Conservation (phyloP, 192 early-diverging fungal genomes). For the Glomus cerebriforme region DNA sequence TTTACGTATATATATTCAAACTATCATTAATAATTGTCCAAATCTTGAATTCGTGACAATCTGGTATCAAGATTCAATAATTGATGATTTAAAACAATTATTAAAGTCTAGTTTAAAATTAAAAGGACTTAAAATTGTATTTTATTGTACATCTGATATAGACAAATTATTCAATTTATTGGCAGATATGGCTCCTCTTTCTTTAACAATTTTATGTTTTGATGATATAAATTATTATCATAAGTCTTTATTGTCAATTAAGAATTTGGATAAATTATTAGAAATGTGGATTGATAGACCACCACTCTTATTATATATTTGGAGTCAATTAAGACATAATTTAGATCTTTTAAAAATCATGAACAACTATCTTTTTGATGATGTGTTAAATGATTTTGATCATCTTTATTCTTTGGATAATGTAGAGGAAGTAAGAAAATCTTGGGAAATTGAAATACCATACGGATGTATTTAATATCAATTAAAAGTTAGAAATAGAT, state of each 20-base stretch:
- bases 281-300: background rate
- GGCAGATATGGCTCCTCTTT: background rate
- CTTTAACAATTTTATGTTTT: conserved; percentile 4
- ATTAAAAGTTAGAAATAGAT: too few species aligned
- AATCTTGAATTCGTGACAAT: background rate
- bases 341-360: background rate
- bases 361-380: background rate
- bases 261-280: background rate
- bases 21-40: background rate
- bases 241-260: background rate
- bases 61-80: background rate
- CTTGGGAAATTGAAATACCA: background rate
- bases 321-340: background rate
- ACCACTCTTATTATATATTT: background rate
- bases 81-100: background rate
- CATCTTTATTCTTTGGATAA: background rate
- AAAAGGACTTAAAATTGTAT: background rate
- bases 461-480: background rate
- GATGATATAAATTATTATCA: background rate
- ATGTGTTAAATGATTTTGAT: background rate
- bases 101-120: background rate
- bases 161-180: background rate
- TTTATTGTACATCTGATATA: background rate
- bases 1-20: background rate
- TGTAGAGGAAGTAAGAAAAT: background rate